Evolutionary conservation across 2,329 filamentous ascomycete species (phyloP), one percentile per base, ranked within the genome.

Genomic region (Ophiostoma ulmi): DNA sequence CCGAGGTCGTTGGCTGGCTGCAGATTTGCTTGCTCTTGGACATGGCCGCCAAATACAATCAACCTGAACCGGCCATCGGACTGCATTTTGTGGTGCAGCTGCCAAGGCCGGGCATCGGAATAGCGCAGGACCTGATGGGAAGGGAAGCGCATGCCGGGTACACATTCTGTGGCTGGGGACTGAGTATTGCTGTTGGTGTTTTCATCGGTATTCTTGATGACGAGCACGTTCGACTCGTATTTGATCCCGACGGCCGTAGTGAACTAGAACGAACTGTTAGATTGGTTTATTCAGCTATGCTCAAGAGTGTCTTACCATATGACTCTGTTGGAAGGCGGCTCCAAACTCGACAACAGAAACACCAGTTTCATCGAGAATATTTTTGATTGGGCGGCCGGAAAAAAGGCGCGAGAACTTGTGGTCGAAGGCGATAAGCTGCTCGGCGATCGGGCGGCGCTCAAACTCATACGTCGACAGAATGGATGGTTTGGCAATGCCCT

Each of bases 51-150:
- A 73, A 92, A 91, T 1, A 91, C 78, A 1, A 90, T 77, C 39
- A 90, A 76, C 8, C 87, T 80, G 77, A 87, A 90, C 0, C 84
- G 80, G 1, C 88, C 87, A 74, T 88, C 84, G n/a, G 81, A 83
- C 52, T 80, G 82, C 26, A 90, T 80, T 10, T 80, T 79, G 72
- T 86, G 80, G 67, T 89, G 87, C 64, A 90, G 81, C 55, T 88
- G 83, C 83, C 85, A 88, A 0, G 87, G 85, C 3, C 75, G 74
- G 8, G 73, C 84, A 72, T 88, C 86, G 1, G 81, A 83, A 74
- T 90, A 88, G 72, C 85, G 87, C 5, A 90, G 78, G 0, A 90
- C 86, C 73, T 88, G 85, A 77, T 83, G 83, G 71, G 82, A 86
- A 5, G 84, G 83, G 75, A 90, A 85, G 0, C 88, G 84, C 83